Percentiles rank a stretch among this genome's conserved stretches.
Conservation (phyloP, 345 rosid species). For the Geranium brycei region DNA sequence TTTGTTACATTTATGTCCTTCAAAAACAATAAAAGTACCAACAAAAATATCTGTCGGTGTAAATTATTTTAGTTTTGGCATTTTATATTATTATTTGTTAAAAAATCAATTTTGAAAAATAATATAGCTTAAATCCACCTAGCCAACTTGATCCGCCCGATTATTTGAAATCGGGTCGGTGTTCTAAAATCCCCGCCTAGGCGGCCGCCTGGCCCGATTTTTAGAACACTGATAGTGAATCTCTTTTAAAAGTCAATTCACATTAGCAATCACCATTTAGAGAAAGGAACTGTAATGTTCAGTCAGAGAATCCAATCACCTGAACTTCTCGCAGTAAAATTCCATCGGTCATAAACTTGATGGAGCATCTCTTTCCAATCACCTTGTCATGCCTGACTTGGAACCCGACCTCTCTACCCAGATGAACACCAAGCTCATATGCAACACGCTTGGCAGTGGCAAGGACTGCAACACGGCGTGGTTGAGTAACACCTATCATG, state of each 20-base stretch:
- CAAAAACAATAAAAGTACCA: no score
- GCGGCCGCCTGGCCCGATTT: no score
- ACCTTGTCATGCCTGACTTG: conserved; percentile 90
- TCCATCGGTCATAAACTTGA: conserved; percentile 97
- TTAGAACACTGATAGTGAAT: no score
- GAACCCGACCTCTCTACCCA: conserved; percentile 89
- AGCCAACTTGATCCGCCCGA: no score
- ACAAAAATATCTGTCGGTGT: no score
- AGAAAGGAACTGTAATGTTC: background rate
- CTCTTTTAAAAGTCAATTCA: background rate
- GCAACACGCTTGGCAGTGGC: conserved; percentile 91
- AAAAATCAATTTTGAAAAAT: no score
- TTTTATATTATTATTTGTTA: no score
- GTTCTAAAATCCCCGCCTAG: no score
- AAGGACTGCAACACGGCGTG: conserved; percentile 93
- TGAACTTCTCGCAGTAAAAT: conserved; percentile 86
- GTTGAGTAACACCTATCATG: conserved; percentile 84
- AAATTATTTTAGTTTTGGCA: no score
- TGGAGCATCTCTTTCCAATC: conserved; percentile 55
- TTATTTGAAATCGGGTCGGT: no score
- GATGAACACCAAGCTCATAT: conserved; percentile 68
- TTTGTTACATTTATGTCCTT: no score
- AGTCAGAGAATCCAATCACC: conserved; percentile 24
- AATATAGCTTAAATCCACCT: no score
- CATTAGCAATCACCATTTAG: background rate